Evolutionary conservation across 257 asterid species (phyloP).

Genomic region (Phtheirospermum japonicum): DNA sequence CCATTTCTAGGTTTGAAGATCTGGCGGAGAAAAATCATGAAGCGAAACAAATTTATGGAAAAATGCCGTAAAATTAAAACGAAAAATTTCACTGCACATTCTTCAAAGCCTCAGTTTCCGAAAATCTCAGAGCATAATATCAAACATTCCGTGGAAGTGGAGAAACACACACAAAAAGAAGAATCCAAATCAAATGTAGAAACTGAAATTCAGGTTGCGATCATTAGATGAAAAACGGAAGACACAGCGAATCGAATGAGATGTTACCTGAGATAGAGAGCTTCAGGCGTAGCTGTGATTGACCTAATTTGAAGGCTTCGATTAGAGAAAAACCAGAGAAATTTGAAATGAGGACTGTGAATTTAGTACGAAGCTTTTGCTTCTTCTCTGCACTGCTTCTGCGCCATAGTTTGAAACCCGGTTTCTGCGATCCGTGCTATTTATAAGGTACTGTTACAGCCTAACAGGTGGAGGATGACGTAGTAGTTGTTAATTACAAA

Average conservation of each 20-base stretch:
- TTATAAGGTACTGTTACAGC: slow-evolving; percentile 12
- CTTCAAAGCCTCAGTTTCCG: slow-evolving; percentile 1
- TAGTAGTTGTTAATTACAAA: too few relatives aligned
- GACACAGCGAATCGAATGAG: slow-evolving; percentile 5
- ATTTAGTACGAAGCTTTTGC: slow-evolving; percentile 15
- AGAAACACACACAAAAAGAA: too few relatives aligned
- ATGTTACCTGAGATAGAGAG: slow-evolving; percentile 28
- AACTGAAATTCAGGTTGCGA: slow-evolving; percentile 18
- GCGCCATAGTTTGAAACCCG: slow-evolving; percentile 24
- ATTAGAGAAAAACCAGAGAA: slow-evolving; percentile 23
- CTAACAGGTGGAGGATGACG: not conserved
- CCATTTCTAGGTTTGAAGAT: slow-evolving; percentile 32
- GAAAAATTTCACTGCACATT: not conserved
- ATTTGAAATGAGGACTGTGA: slow-evolving; percentile 17
- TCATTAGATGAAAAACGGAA: slow-evolving; percentile 3
- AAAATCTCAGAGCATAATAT: not conserved
- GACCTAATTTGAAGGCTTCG: slow-evolving; percentile 16
- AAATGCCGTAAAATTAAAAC: too few relatives aligned
- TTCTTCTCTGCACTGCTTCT: slow-evolving; percentile 22
- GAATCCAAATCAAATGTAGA: not conserved
- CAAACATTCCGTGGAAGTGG: not conserved
- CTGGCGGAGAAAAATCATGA: not conserved
- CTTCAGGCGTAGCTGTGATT: slow-evolving; percentile 4
- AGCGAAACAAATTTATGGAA: slow-evolving; percentile 2
- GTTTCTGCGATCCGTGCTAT: not conserved